These are phyloP conservation scores for Penicillium coffeae DNA, from an alignment of 495 filamentous ascomycete genomes.

Conservation along the genomic window DNA sequence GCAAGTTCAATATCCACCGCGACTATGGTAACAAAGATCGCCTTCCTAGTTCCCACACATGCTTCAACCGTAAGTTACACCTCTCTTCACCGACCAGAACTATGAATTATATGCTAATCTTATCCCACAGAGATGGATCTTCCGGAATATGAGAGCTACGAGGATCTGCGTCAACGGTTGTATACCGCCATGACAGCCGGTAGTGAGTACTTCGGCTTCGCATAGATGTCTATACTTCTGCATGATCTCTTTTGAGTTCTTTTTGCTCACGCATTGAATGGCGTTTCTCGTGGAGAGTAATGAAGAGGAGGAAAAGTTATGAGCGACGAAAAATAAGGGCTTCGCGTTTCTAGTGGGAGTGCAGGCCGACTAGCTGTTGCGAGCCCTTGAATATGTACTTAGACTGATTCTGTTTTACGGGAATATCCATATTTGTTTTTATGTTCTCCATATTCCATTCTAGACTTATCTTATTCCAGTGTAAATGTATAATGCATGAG, in stretches of 20 bases:
- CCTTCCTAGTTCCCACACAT: slow-evolving; percentile 93
- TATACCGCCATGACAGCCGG: slow-evolving; percentile 94
- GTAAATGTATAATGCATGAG: not conserved
- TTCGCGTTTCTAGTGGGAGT: slow-evolving; percentile 33
- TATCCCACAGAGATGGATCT: slow-evolving; percentile 93
- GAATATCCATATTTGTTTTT: slow-evolving; percentile 19
- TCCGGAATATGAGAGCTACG: slow-evolving; percentile 97
- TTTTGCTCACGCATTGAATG: slow-evolving; percentile 44
- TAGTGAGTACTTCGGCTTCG: slow-evolving; percentile 97
- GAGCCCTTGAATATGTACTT: slow-evolving; percentile 19
- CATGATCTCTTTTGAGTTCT: slow-evolving; percentile 9
- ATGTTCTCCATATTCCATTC: not conserved
- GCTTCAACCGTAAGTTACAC: slow-evolving; percentile 91
- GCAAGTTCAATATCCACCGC: slow-evolving; percentile 96
- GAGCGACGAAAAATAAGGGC: slow-evolving; percentile 12
- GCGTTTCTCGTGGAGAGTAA: slow-evolving; percentile 35
- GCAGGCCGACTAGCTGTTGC: slow-evolving; percentile 36
- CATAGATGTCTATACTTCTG: slow-evolving; percentile 43
- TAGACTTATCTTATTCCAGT: not conserved
- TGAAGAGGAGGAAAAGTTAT: slow-evolving; percentile 11
- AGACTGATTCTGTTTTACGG: slow-evolving; percentile 25
- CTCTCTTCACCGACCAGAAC: not conserved
- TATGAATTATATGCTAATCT: slow-evolving; percentile 28
- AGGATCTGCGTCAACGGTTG: slow-evolving; percentile 77
- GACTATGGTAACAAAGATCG: slow-evolving; percentile 98